Conservation (phyloP, 1,284 basidiomycete species). For the Cronartium quercuum region DNA sequence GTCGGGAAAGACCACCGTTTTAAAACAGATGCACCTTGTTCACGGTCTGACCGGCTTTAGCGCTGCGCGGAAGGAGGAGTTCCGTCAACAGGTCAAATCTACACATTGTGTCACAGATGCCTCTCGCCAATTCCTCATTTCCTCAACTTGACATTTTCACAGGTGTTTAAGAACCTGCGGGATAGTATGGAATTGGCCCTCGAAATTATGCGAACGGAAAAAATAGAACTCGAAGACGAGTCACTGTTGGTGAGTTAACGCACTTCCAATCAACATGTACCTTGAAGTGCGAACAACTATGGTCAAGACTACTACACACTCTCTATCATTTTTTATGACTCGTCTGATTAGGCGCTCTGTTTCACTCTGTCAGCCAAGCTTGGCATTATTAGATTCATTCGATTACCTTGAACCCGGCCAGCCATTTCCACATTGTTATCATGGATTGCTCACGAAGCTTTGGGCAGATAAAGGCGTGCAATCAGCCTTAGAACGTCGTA, state of each 20-base stretch:
- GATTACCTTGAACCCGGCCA: conserved; percentile 64
- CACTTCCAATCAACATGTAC: neutral
- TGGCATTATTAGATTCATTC: conserved; percentile 23
- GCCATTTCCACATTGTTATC: conserved; percentile 63
- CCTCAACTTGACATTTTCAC: neutral
- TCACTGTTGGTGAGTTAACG: conserved; percentile 19
- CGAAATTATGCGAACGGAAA: conserved; percentile 29
- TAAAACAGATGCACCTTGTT: conserved; percentile 38
- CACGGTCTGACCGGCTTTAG: conserved; percentile 26
- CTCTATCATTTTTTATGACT: too few relatives aligned
- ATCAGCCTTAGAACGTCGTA: conserved; percentile 65
- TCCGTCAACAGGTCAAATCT: conserved; percentile 31
- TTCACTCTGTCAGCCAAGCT: neutral
- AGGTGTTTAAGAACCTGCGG: conserved; percentile 38
- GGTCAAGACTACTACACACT: too few relatives aligned
- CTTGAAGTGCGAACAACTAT: too few relatives aligned
- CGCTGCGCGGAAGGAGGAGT: conserved; percentile 25
- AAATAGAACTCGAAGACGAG: conserved; percentile 32
- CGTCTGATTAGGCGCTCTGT: neutral
- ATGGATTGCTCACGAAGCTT: conserved; percentile 62
- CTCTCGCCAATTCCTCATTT: neutral
- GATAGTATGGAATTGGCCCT: conserved; percentile 26
- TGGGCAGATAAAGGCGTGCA: conserved; percentile 75
- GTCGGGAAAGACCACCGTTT: conserved; percentile 37
- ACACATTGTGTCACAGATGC: neutral